Evolutionary conservation across 768 basidiomycete species (phyloP), one percentile per base, ranked within the genome.

Genomic region (Royoungia palumana): DNA sequence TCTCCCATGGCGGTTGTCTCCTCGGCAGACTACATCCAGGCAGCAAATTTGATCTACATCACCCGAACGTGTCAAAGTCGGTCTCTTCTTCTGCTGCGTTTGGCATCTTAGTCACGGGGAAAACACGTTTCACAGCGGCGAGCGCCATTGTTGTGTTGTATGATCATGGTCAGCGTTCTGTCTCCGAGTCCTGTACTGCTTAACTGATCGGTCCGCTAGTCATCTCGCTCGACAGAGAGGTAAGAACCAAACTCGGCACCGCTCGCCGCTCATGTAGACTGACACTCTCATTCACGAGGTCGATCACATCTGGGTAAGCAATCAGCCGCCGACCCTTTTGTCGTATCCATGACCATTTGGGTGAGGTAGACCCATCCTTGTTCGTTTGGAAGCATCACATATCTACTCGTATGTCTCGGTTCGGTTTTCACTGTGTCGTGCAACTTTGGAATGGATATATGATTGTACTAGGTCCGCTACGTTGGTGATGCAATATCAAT

Each of bases 231-330:
- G 51, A 52, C 37, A 38, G 40, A 35, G 60, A 62, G 50, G 60
- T 55, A 19, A 42, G 34, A 16, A 16, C n/a, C 10, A 12, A 35
- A 14, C 8, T 21, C n/a, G 32, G 25, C 30, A 17, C 35, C 7
- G 1, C 10, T 27, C 28, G 10, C 28, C 28, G 28, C 28, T 12
- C 28, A 28, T 28, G 14, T 19, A 3, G 17, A 30, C 41, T 44
- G 17, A 51, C 28, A 2, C 20, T 25, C 14, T 4, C 27, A 7
- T 3, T 24, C 19, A 10, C n/a, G 14, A 51, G 61, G 46, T 63
- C 17, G 40, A 55, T 24, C 27, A 60, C 45, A 21, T 63, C 35
- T 62, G 60, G 61, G 60, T 57, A 42, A 38, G 47, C 25, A n/a
- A 4, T 4, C 16, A 1, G 2, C 32, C 19, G 16, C 38, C 12